Evolutionary conservation across 306 rosid genomes (phyloP), one percentile per base, ranked within the genome.

Genomic region (Trifolium fragiferum): DNA sequence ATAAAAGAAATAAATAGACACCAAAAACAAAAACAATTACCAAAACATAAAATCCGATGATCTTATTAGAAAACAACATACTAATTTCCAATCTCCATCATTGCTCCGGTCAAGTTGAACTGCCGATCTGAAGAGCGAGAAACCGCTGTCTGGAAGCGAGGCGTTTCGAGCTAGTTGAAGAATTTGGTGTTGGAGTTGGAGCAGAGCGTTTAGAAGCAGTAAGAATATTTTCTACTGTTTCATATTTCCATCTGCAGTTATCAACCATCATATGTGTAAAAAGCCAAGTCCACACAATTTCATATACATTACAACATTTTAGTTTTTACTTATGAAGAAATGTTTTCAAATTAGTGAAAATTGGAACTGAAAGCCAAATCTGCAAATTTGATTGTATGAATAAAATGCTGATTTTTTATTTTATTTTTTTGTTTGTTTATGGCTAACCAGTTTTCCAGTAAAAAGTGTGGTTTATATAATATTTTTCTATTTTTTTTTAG

Each of bases 211-310:
- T 4, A 0, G 37, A 57, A 57, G 37, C n/a, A 23, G 16, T 1
- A 57, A 57, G 7, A 54, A 1, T 49, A 2, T 25, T 30, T 60
- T 60, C 66, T 30, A 5, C n/a, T 30, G 43, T 30, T 60, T 30
- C 66, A 60, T 30, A 60, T 60, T 60, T 60, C 3, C 66, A 60
- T 12, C 66, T 30, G 66, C 66, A 60, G 5, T 14, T 6, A 59
- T 59, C 20, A 59, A 30, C 66, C 62, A 57, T 12, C 11, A 11
- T 6, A 21, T 54, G 7, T 44, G 50, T 44, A 8, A 44, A 44
- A 44, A 44, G 50, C 50, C 5, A 44, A 44, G 50, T 44, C 7
- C 50, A 44, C 50, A 44, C 7, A 44, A 57, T 57, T 54, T 54
- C 30, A 54, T 20, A 54, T 54, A 30, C 32, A 10, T 10, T 14